A percentile compares a stretch with the other conserved stretches of the same genome.
These are phyloP conservation scores for Fusarium coffeatum DNA, from an alignment of 2,329 filamentous ascomycete genomes.

Conservation along the genomic window DNA sequence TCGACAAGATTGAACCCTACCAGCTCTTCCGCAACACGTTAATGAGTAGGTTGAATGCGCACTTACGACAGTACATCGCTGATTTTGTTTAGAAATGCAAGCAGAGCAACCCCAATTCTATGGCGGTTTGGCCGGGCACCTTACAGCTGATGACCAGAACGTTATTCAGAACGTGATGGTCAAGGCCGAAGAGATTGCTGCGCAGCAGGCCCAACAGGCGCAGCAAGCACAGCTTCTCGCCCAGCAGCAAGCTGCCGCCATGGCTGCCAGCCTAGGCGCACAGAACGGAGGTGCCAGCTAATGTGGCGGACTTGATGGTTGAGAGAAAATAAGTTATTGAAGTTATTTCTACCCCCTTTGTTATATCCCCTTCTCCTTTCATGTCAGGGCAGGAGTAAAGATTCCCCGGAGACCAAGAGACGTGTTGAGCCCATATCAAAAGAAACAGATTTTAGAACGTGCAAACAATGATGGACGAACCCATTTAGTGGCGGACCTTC, in stretches of 20 bases:
- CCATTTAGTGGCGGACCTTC: conserved; percentile 38
- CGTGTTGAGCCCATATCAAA: conserved; percentile 44
- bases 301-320: conserved; percentile 10
- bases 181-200: conserved; percentile 60
- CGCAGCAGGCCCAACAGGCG: conserved; percentile 45
- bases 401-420: conserved; percentile 46
- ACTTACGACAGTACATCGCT: conserved; percentile 29
- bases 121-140: conserved; percentile 78
- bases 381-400: conserved; percentile 44
- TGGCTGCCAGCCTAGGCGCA: conserved; percentile 35
- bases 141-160: conserved; percentile 82
- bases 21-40: conserved; percentile 85
- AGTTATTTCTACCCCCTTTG: conserved; percentile 43
- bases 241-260: conserved; percentile 45
- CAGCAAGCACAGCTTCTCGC: conserved; percentile 47
- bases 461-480: conserved; percentile 47
- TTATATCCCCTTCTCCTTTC: conserved; percentile 47
- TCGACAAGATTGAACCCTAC: conserved; percentile 97
- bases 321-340: conserved; percentile 40
- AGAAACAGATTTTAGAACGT: conserved; percentile 48
- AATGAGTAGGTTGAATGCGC: conserved; percentile 72
- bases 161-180: conserved; percentile 84
- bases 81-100: conserved; percentile 75
- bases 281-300: conserved; percentile 46
- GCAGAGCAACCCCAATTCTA: conserved; percentile 93